Evolutionary conservation across 495 filamentous ascomycete species (phyloP), one percentile per base, ranked within the genome.

Genomic region (Haplographium delicatum): DNA sequence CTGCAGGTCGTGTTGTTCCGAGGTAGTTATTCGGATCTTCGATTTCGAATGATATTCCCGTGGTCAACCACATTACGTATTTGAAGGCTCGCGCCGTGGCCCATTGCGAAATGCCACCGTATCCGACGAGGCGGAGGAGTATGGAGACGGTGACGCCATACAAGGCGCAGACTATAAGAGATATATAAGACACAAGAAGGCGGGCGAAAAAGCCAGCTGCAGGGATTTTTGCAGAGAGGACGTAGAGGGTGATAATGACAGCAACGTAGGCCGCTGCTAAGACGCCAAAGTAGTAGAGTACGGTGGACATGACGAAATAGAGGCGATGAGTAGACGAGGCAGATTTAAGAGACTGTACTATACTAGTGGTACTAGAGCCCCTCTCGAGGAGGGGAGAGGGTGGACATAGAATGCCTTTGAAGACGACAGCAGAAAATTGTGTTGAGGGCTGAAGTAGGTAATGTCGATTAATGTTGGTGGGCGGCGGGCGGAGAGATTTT

Each of bases 91-190:
- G 77, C 18, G 74, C 93, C 4, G 81, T 82, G 22, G 89, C 81
- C 86, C 88, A 96, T 73, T 96, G 93, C 31, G 86, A 81, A 51
- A 89, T 76, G 48, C 85, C 81, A 49, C 79, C 80, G 56, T 83
- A 76, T 42, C 89, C 89, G 30, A 82, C 61, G 13, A 85, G 61
- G 27, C 87, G 83, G 27, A 98, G 72, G 34, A 79, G 52, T 47
- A 91, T 78, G 13, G 85, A 88, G 18, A 80, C 82, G 44, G 86
- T 25, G 44, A 89, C 85, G 47, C 94, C 93, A 69, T 91, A 96
- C 42, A 67, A 63, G 8, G 91, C 84, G 69, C 80, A 81, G 19
- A 76, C 56, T 44, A 83, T 26, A 41, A 95, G 69, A 23, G 78
- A 76, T 55, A 83, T 64, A 65, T 90, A 89, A 27, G 82, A 76